Conservation (phyloP, 768 basidiomycete species). For the Termitomyces sp. region DNA sequence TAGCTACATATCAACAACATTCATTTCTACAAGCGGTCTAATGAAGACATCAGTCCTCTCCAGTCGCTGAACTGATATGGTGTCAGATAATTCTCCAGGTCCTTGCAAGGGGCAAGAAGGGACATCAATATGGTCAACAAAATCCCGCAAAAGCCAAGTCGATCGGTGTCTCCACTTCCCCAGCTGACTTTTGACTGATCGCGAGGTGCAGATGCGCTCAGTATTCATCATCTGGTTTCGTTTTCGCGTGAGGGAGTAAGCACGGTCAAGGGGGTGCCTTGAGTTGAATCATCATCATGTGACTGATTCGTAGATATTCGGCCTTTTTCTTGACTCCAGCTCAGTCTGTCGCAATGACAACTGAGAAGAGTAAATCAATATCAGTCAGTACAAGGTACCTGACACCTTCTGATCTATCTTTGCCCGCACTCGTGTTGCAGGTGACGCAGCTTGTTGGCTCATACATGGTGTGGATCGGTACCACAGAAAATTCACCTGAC, state of each 20-base stretch:
- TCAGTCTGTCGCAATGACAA: slow-evolving; percentile 9
- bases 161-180: background rate
- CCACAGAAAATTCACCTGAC: slow-evolving; percentile 40
- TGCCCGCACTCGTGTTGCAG: slow-evolving; percentile 60
- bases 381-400: slow-evolving; percentile 43
- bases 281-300: slow-evolving; percentile 1
- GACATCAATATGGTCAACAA: background rate
- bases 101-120: background rate
- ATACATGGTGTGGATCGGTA: slow-evolving; percentile 81
- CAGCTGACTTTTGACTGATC: background rate
- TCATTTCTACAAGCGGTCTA: background rate
- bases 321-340: background rate
- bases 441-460: slow-evolving; percentile 62
- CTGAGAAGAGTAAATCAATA: slow-evolving; percentile 7
- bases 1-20: background rate
- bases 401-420: slow-evolving; percentile 39
- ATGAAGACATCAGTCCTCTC: background rate
- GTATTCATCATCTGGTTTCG: background rate
- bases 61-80: background rate
- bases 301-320: background rate
- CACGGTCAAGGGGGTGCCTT: background rate
- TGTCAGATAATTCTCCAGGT: background rate
- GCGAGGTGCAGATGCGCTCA: background rate
- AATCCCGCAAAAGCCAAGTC: background rate
- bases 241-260: background rate